Base-by-base conservation (phyloP, 768 basidiomycete genomes). In the Mycena haematopus region DNA sequence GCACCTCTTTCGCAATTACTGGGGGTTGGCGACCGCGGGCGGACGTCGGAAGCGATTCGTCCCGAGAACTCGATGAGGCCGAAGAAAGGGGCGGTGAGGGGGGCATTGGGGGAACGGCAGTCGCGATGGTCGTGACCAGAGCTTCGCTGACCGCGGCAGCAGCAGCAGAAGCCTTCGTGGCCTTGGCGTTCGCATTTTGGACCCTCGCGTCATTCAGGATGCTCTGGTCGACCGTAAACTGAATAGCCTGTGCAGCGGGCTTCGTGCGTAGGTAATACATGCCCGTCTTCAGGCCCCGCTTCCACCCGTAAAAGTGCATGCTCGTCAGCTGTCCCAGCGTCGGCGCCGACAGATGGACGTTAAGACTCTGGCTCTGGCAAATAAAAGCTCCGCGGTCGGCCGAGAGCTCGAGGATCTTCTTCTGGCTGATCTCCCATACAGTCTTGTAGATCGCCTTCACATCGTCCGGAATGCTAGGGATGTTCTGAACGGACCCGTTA, bases 261-360 rank as follows among this genome's bases (percentile, higher is more conserved):
- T 86, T 85, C 21, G 91, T 92, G 58, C 92, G 86, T 46, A 93
- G 82, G 77, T 93, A 93, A 80, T 87, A 88, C 86, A 90, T 89
- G 70, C 90, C 91, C 6, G 92, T 93, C 83, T 93, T 93, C 67
- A 93, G 77, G 45, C 92, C 91, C 74, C 87, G 85, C 80, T 90
- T 91, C 92, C 92, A 93, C 25, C 91, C 91, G 74, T 92, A 92
- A 78, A 89, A 90, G 76, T 90, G 89, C 88, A 89, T 89, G 58
- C 84, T 86, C 42, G 88, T 90, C 62, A 93, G 80, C 72, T 93
- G 91, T 19, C 88, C 87, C 63, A 83, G 76, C 10, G 89, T 89
- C 35, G 91, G 91, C 58, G 84, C 80, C 72, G 87, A 81, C 36
- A 93, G 75, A 73, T 92, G 91, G 59, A 93, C 81, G 74, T 92